Percentiles rank a stretch among this genome's conserved stretches.
phyloP scores from a whole-genome alignment of 176 grass and related monocot genomes.

The Oropetium thomaeum region DNA sequence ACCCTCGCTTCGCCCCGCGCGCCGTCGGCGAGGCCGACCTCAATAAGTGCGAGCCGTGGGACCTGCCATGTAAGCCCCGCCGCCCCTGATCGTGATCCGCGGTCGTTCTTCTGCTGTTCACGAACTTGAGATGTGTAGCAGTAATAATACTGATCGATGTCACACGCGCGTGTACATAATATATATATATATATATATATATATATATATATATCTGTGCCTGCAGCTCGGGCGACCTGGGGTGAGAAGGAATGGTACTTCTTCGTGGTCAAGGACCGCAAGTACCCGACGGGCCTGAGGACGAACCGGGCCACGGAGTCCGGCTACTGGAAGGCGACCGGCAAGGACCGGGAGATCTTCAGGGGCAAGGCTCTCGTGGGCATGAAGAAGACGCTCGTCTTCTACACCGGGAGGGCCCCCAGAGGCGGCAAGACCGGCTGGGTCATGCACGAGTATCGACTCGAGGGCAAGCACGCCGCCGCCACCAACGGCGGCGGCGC shows the following conservation, averaged over 20 bases:
- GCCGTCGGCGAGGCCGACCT: constrained; percentile 75
- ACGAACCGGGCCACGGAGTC: constrained; percentile 61
- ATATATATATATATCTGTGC: too few relatives aligned
- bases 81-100: not conserved
- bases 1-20: constrained; percentile 41
- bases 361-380: constrained; percentile 56
- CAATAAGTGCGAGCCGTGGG: constrained; percentile 79
- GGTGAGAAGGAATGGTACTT: constrained; percentile 68
- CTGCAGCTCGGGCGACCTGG: constrained; percentile 54
- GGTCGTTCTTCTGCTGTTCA: not conserved
- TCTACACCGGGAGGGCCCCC: constrained; percentile 80
- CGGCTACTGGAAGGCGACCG: constrained; percentile 72
- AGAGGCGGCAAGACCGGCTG: constrained; percentile 80
- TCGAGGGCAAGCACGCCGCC: constrained; percentile 47
- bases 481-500: not conserved
- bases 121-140: not conserved
- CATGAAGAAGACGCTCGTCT: constrained; percentile 97
- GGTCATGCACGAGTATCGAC: constrained; percentile 95
- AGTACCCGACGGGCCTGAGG: constrained; percentile 61
- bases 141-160: not conserved
- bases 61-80: constrained; percentile 48
- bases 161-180: not conserved
- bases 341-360: constrained; percentile 59
- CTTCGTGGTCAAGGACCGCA: constrained; percentile 60
- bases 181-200: too few relatives aligned